Percentiles rank a stretch among this genome's conserved stretches.
phyloP scores from a whole-genome alignment of 1,139 yeast genomes.

The Scheffersomyces insectosa region DNA sequence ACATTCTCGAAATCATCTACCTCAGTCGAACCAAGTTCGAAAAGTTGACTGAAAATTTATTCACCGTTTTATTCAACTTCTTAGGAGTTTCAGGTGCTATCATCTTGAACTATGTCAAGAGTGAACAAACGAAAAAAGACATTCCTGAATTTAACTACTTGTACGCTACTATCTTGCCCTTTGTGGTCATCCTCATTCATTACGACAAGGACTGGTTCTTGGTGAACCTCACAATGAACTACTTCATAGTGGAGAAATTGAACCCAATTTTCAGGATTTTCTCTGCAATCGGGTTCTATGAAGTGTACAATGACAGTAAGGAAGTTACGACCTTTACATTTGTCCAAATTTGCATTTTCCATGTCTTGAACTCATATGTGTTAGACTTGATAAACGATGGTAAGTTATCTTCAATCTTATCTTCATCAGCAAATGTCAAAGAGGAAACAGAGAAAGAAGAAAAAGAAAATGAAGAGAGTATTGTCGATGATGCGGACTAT shows the following conservation, averaged over 20 bases:
- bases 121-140: slow-evolving; percentile 12
- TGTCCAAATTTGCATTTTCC: slow-evolving; percentile 25
- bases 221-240: slow-evolving; percentile 38
- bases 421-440: slow-evolving; percentile 16
- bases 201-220: slow-evolving; percentile 25
- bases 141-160: slow-evolving; percentile 43
- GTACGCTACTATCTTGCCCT: slow-evolving; percentile 37
- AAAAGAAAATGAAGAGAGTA: slow-evolving; percentile 7
- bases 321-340: slow-evolving; percentile 20
- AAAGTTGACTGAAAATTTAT: slow-evolving; percentile 18
- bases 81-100: slow-evolving; percentile 35
- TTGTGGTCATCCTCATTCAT: slow-evolving; percentile 23
- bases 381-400: slow-evolving; percentile 33
- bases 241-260: slow-evolving; percentile 35
- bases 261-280: slow-evolving; percentile 31
- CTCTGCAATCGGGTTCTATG: slow-evolving; percentile 30
- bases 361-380: slow-evolving; percentile 23
- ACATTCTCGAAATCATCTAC: slow-evolving; percentile 33
- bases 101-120: slow-evolving; percentile 27
- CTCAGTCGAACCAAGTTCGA: slow-evolving; percentile 19
- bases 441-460: slow-evolving; percentile 9
- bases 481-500: slow-evolving; percentile 4
- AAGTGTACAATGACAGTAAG: slow-evolving; percentile 28
- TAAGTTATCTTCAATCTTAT: slow-evolving; percentile 1
- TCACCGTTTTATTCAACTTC: slow-evolving; percentile 35